These are phyloP conservation scores for Cucurbita moschata DNA, from an alignment of 306 rosid species.

Conservation along the genomic window DNA sequence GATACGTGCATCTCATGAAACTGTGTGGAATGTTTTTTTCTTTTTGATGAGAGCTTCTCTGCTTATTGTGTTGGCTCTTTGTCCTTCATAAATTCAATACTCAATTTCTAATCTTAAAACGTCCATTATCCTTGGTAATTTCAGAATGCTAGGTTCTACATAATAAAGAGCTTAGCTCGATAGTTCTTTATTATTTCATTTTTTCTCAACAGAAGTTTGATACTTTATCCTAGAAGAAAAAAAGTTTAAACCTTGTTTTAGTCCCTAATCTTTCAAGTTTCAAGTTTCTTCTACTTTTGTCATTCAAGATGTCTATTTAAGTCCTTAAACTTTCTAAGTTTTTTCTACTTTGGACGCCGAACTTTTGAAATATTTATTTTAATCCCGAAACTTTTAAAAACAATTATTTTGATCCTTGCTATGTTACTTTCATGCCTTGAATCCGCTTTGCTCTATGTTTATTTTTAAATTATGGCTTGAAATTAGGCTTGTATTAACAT, in stretches of 20 bases:
- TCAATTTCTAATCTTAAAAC: not conserved
- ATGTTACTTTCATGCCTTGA: not conserved
- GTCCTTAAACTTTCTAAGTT: not conserved
- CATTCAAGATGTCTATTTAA: too few species aligned
- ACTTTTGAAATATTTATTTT: too few species aligned
- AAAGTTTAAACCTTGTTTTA: not conserved
- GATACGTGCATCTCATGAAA: not conserved
- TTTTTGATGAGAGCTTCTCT: not conserved
- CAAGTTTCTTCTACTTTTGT: not conserved
- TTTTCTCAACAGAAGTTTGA: not conserved
- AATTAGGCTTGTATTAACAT: too few species aligned
- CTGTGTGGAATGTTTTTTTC: not conserved
- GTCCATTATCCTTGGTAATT: not conserved
- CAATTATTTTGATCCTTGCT: too few species aligned
- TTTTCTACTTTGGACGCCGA: too few species aligned
- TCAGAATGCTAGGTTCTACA: not conserved
- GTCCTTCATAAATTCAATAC: not conserved
- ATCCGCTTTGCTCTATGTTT: too few species aligned
- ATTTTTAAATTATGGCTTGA: too few species aligned
- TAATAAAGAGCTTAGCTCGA: too few species aligned
- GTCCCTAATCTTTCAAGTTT: not conserved
- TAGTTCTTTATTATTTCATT: too few species aligned
- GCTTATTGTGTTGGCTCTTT: not conserved
- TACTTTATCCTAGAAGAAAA: not conserved
- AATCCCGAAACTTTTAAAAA: too few species aligned